Evolutionary conservation across 176 grass and related monocot genomes (phyloP).

Genomic region (Oryza officinalis): DNA sequence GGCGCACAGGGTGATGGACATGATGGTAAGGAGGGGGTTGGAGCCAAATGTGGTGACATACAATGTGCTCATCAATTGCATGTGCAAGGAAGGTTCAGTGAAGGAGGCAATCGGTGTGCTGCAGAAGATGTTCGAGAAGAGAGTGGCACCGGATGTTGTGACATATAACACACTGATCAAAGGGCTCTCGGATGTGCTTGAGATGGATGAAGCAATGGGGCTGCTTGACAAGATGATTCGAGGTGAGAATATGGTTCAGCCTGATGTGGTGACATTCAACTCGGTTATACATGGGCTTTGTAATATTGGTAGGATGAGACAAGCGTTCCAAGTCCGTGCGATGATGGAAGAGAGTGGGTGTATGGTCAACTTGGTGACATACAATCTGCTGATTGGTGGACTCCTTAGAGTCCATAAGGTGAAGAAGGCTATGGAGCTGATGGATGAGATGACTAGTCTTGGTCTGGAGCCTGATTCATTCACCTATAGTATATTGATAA

Average conservation of each 20-base stretch:
- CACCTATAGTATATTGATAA: slow-evolving; percentile 61
- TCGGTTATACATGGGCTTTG: slow-evolving; percentile 67
- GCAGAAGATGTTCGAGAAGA: background rate
- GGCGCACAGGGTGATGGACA: slow-evolving; percentile 42
- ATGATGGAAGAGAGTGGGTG: slow-evolving; percentile 53
- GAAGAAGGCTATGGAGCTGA: slow-evolving; percentile 36
- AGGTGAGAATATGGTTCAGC: slow-evolving; percentile 31
- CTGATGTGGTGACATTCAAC: slow-evolving; percentile 53
- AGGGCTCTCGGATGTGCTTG: slow-evolving; percentile 51
- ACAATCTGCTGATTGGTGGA: slow-evolving; percentile 54
- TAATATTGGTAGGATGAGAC: slow-evolving; percentile 35
- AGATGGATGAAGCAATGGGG: slow-evolving; percentile 48
- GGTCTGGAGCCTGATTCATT: slow-evolving; percentile 49
- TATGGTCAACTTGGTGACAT: slow-evolving; percentile 48
- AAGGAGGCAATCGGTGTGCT: slow-evolving; percentile 21
- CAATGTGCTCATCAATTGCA: slow-evolving; percentile 55
- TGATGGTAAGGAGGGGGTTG: slow-evolving; percentile 58
- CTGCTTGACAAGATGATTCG: slow-evolving; percentile 60
- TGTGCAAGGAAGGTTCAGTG: slow-evolving; percentile 51
- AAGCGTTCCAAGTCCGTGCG: slow-evolving; percentile 41
- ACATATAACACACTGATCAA: slow-evolving; percentile 58
- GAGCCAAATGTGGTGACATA: slow-evolving; percentile 58
- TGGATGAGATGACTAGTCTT: slow-evolving; percentile 49
- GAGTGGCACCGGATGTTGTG: slow-evolving; percentile 38
- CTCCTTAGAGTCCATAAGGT: slow-evolving; percentile 53